Percentiles rank a stretch among this genome's conserved stretches.
Conservation (phyloP, 306 rosid genomes). For the Betula pendula region DNA sequence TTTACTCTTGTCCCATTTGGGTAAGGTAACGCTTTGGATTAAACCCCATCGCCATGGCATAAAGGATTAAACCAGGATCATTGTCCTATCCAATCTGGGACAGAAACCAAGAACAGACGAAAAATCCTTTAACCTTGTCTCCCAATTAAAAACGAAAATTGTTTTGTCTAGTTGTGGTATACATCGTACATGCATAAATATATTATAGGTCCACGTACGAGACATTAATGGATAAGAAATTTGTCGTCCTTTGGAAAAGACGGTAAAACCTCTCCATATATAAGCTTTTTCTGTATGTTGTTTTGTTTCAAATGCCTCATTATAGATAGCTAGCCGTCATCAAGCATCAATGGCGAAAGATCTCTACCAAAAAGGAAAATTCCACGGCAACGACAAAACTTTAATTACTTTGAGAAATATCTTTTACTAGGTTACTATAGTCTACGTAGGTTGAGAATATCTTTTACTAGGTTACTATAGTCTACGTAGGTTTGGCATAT, state of each 20-base stretch:
- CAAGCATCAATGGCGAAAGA: neutral
- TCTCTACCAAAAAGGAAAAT: neutral
- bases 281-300: too few relatives aligned
- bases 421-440: too few relatives aligned
- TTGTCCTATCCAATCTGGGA: conserved; percentile 19
- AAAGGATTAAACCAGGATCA: conserved; percentile 22
- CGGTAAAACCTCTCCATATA: too few relatives aligned
- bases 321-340: neutral
- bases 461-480: neutral
- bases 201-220: neutral
- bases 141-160: neutral
- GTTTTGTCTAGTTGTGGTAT: neutral
- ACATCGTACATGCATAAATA: neutral
- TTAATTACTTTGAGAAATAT: too few relatives aligned
- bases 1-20: conserved; percentile 10
- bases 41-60: conserved; percentile 14
- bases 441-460: too few relatives aligned
- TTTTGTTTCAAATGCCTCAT: neutral
- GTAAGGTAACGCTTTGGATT: conserved; percentile 23
- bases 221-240: neutral
- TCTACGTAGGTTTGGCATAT: too few relatives aligned
- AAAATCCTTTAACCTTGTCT: neutral
- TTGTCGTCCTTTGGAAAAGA: neutral
- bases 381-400: neutral
- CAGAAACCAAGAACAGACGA: neutral